These are phyloP conservation scores for Phytophthora idaei DNA, from an alignment of 352 stramenopile genomes.

Conservation along the genomic window DNA sequence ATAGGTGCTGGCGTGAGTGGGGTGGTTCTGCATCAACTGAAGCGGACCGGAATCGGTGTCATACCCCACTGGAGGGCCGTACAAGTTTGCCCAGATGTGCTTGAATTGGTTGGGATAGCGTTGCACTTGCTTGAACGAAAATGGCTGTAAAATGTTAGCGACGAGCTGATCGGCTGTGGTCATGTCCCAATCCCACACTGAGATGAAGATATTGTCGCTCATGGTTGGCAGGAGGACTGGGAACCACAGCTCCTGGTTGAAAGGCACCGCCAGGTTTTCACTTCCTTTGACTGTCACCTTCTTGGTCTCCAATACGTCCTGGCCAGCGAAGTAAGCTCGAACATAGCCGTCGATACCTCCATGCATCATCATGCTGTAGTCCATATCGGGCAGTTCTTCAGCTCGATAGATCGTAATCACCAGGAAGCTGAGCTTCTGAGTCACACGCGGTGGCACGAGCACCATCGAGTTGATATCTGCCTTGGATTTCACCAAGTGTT, in stretches of 20 bases:
- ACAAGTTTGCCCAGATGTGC: slow-evolving; percentile 81
- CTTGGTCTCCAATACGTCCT: slow-evolving; percentile 72
- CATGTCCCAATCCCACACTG: slow-evolving; percentile 83
- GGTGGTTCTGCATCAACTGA: slow-evolving; percentile 68
- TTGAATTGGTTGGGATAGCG: slow-evolving; percentile 61
- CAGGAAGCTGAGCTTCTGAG: slow-evolving; percentile 72
- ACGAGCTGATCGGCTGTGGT: slow-evolving; percentile 72
- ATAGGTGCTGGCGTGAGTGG: slow-evolving; percentile 74
- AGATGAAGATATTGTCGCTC: slow-evolving; percentile 85
- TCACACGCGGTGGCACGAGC: slow-evolving; percentile 78
- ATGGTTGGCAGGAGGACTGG: slow-evolving; percentile 82
- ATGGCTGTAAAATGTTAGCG: slow-evolving; percentile 63
- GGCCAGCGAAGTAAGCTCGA: slow-evolving; percentile 73
- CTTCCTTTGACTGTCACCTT: slow-evolving; percentile 73
- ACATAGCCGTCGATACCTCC: slow-evolving; percentile 88
- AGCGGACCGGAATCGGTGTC: slow-evolving; percentile 41
- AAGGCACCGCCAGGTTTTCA: slow-evolving; percentile 45
- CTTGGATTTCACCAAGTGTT: slow-evolving; percentile 49
- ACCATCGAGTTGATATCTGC: slow-evolving; percentile 83
- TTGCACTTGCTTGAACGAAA: slow-evolving; percentile 79
- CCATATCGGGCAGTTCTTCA: slow-evolving; percentile 86
- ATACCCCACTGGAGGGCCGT: slow-evolving; percentile 76
- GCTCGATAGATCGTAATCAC: slow-evolving; percentile 81
- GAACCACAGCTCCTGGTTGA: slow-evolving; percentile 90
- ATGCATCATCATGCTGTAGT: slow-evolving; percentile 65